Percentiles rank a stretch among this genome's conserved stretches.
Evolutionary conservation across 306 rosid genomes (phyloP).

Genomic region (Senna tora): DNA sequence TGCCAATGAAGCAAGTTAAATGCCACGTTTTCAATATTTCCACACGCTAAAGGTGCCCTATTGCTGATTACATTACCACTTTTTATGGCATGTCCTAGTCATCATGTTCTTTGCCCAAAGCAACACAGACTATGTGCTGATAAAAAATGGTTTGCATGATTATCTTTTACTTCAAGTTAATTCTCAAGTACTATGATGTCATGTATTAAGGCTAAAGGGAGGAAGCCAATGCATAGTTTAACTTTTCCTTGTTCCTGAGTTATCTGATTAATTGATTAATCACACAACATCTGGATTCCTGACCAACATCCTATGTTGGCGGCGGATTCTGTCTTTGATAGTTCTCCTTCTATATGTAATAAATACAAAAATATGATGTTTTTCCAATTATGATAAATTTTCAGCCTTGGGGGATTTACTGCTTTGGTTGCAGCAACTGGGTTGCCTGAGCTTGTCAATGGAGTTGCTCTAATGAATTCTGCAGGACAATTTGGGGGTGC

Average conservation of each 20-base stretch:
- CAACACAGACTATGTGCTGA: neutral
- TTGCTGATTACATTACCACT: constrained; percentile 17
- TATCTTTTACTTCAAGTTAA: neutral
- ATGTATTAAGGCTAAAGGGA: neutral
- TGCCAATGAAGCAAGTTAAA: constrained; percentile 14
- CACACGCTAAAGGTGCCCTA: neutral
- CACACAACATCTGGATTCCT: neutral
- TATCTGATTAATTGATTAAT: constrained; percentile 16
- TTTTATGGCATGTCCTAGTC: neutral
- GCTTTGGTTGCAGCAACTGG: constrained; percentile 84
- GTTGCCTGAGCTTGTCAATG: constrained; percentile 69
- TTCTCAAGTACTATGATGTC: constrained; percentile 20
- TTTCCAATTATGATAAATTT: constrained; percentile 40
- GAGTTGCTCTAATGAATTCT: constrained; percentile 81
- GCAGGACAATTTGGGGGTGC: constrained; percentile 82
- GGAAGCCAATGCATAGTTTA: constrained; percentile 1
- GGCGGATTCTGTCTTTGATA: neutral
- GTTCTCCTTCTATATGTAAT: neutral
- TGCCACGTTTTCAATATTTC: neutral
- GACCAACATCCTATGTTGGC: constrained; percentile 5
- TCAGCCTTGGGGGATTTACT: constrained; percentile 96
- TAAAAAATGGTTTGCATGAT: neutral
- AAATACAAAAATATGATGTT: constrained; percentile 15
- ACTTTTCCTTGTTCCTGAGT: neutral
- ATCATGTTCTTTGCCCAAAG: constrained; percentile 7